Evolutionary conservation across 2,329 filamentous ascomycete species (phyloP).

Genomic region (Trichoderma oligosporum): DNA sequence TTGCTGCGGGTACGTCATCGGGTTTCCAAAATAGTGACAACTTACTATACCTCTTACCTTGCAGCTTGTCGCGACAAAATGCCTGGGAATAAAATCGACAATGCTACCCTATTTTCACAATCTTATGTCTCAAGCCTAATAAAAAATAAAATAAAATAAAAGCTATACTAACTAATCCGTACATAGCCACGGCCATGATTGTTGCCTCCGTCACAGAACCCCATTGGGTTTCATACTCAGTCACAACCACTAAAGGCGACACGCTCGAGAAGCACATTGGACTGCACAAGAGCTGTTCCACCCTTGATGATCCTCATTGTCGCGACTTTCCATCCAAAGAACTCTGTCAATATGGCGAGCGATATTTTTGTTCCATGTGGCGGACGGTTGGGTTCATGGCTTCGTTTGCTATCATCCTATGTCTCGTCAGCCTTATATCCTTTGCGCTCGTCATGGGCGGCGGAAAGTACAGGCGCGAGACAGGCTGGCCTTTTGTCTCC

Average conservation of each 20-base stretch:
- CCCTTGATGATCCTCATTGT: slow-evolving; percentile 59
- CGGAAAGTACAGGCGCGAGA: slow-evolving; percentile 73
- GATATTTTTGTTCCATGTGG: slow-evolving; percentile 90
- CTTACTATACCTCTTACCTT: no score
- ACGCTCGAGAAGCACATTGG: slow-evolving; percentile 62
- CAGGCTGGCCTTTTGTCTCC: slow-evolving; percentile 74
- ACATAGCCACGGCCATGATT: slow-evolving; percentile 65
- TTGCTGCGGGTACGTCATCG: slow-evolving; percentile 41
- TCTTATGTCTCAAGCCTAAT: no score
- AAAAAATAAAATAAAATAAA: neutral
- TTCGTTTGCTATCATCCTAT: slow-evolving; percentile 75
- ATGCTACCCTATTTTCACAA: neutral
- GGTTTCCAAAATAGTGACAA: neutral
- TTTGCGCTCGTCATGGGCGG: slow-evolving; percentile 75
- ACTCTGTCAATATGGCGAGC: slow-evolving; percentile 43
- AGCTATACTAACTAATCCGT: neutral
- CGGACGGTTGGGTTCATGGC: slow-evolving; percentile 82
- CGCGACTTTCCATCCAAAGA: slow-evolving; percentile 37
- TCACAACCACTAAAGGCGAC: slow-evolving; percentile 46
- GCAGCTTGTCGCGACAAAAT: neutral
- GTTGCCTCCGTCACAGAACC: slow-evolving; percentile 65
- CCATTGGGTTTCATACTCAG: slow-evolving; percentile 65
- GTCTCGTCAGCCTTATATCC: slow-evolving; percentile 74
- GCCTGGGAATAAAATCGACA: neutral
- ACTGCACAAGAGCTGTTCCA: slow-evolving; percentile 77